Evolutionary conservation across 164 flowering plant genomes (phyloP).

Genomic region (Macadamia tetraphylla): DNA sequence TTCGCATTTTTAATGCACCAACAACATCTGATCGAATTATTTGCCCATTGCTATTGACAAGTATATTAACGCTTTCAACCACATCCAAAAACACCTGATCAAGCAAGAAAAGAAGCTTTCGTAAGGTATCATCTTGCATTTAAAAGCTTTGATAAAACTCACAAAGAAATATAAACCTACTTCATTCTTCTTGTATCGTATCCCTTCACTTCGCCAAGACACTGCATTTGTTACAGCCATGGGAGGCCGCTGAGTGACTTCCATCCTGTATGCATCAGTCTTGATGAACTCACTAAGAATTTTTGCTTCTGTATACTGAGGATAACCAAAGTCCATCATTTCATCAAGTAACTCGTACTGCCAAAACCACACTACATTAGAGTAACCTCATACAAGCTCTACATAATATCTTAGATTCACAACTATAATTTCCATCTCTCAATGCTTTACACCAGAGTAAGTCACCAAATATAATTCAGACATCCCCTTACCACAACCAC

Average conservation of each 20-base stretch:
- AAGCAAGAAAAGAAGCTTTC: conserved; percentile 7
- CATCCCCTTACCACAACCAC: conserved; percentile 81
- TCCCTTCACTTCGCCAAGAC: conserved; percentile 88
- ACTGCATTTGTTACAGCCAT: conserved; percentile 93
- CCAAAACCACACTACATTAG: conserved; percentile 2
- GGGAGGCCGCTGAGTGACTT: conserved; percentile 77
- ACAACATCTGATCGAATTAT: conserved; percentile 75
- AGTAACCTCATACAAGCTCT: conserved; percentile 7
- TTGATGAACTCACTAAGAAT: conserved; percentile 80
- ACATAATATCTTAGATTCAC: background rate
- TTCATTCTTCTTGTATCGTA: conserved; percentile 73
- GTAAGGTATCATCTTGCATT: conserved; percentile 1
- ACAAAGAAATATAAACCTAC: conserved; percentile 19
- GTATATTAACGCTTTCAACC: conserved; percentile 77
- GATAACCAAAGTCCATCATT: conserved; percentile 87
- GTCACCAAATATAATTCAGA: background rate
- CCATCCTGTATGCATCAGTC: conserved; percentile 88
- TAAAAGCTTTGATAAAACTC: background rate
- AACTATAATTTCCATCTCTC: background rate
- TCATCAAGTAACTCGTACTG: conserved; percentile 86
- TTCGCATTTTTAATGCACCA: conserved; percentile 81
- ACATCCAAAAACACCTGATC: conserved; percentile 75
- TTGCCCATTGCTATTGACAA: conserved; percentile 79
- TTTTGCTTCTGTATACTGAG: conserved; percentile 78
- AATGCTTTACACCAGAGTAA: no score